phyloP scores from a whole-genome alignment of 2,329 filamentous ascomycete genomes.

The Alternaria gaisen region DNA sequence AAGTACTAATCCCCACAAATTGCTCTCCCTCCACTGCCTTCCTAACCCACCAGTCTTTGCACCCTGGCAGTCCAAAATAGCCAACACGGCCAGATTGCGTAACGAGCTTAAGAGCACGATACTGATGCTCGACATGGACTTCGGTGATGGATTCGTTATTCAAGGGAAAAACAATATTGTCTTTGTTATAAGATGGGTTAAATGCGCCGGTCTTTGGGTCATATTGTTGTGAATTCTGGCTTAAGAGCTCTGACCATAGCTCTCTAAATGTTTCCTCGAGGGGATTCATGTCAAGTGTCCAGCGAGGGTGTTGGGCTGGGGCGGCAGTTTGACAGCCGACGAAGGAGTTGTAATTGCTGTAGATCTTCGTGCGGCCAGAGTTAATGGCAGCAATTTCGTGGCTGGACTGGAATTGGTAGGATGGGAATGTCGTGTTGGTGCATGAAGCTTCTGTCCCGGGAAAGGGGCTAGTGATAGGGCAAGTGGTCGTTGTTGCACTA shows the following conservation, averaged over 20 bases:
- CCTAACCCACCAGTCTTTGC: slow-evolving; percentile 13
- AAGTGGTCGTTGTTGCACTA: too few relatives aligned
- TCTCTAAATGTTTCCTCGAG: background rate
- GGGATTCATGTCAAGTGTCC: background rate
- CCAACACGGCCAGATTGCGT: slow-evolving; percentile 23
- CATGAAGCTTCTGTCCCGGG: background rate
- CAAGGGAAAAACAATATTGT: slow-evolving; percentile 19
- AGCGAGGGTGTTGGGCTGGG: background rate
- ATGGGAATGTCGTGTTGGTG: background rate
- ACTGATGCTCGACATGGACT: slow-evolving; percentile 21
- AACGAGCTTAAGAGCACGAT: slow-evolving; percentile 22
- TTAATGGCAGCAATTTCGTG: slow-evolving; percentile 3
- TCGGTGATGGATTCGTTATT: slow-evolving; percentile 28
- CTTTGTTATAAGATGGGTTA: background rate
- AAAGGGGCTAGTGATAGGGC: background rate
- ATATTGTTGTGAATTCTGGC: background rate
- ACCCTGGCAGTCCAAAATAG: slow-evolving; percentile 18
- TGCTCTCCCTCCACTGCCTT: slow-evolving; percentile 16
- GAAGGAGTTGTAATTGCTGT: background rate
- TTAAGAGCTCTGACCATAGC: background rate
- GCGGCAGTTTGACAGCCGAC: slow-evolving; percentile 1
- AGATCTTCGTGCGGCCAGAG: background rate
- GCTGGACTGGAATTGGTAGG: background rate
- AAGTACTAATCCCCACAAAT: slow-evolving; percentile 17
- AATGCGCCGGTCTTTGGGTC: background rate